These are phyloP conservation scores for Emmonsiellopsis sp. DNA, from an alignment of 2,329 filamentous ascomycete species.

Conservation along the genomic window DNA sequence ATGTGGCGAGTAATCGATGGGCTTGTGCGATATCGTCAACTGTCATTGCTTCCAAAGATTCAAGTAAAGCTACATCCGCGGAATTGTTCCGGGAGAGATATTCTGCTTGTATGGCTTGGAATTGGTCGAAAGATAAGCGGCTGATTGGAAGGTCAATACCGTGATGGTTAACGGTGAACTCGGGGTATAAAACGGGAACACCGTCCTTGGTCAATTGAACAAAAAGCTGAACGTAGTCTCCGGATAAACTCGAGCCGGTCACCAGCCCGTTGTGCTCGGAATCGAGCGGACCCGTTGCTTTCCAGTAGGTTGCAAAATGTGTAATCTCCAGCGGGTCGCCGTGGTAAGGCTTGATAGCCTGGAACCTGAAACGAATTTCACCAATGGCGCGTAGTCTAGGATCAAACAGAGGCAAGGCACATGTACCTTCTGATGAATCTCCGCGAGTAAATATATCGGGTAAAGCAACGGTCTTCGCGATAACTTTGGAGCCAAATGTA, in stretches of 20 bases:
- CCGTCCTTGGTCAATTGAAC: conserved; percentile 87
- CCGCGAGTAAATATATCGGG: conserved; percentile 75
- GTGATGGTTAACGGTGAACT: conserved; percentile 68
- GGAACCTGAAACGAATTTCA: conserved; percentile 85
- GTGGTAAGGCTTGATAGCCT: conserved; percentile 92
- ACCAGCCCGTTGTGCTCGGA: conserved; percentile 78
- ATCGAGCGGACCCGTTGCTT: conserved; percentile 88
- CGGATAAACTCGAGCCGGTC: conserved; percentile 87
- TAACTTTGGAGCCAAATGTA: conserved; percentile 93
- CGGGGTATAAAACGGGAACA: conserved; percentile 77
- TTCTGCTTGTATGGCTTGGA: conserved; percentile 37
- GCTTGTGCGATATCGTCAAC: conserved; percentile 49
- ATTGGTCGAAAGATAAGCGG: conserved; percentile 60
- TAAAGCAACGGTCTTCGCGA: conserved; percentile 87
- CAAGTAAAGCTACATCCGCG: conserved; percentile 5
- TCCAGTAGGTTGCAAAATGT: conserved; percentile 99
- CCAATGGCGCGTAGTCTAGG: conserved; percentile 85
- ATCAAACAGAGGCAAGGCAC: conserved; percentile 85
- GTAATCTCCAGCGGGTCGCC: conserved; percentile 92
- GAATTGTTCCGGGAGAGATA: conserved; percentile 15
- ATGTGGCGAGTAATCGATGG: conserved; percentile 62
- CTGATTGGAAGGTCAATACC: conserved; percentile 75
- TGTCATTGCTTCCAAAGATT: conserved; percentile 23
- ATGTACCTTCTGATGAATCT: conserved; percentile 54
- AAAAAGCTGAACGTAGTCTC: conserved; percentile 87